Base-by-base conservation (phyloP, 2,329 filamentous ascomycete species). In the Penicillium sp. region DNA sequence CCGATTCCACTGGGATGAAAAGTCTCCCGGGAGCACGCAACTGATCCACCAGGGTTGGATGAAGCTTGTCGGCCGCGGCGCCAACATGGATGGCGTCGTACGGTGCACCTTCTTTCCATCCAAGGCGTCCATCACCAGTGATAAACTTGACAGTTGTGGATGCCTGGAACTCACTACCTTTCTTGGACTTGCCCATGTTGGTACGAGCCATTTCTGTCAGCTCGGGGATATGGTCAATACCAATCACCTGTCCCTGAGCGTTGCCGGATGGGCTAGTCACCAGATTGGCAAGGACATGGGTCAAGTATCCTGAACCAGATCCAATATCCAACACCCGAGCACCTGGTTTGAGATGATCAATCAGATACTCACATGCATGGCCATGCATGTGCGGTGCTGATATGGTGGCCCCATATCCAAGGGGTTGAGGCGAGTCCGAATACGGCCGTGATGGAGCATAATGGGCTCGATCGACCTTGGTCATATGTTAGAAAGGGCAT, bases 21-120 rank as follows among this genome's bases (percentile, higher is more conserved):
- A 88, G 71, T 78, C 87, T 81, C 0, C 94, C 94, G 0, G 93
- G 93, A 3, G 83, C 78, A 62, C 86, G 86, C 64, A 99, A 77
- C 78, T 97, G 94, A 31, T 87, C 83, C 45, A 96, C 76, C 63
- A 97, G 76, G 58, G 84, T 83, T 19, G 83, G 71, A 71, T 96
- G 93, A 54, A 96, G 77, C 69, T 86, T 83, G 25, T 78, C 83
- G 0, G 93, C 93, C 8, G 91, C 90, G 0, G 94, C 94, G 0
- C 94, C 94, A 3, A 97, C 94, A 72, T 97, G 94, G 59, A 99
- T 97, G 2, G 90, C 93, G 81, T 97, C 91, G 81, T 93, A 99
- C 0, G 86, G 60, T 77, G 84, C 67, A 68, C 77, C 56, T 76
- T 82, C 83, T 2, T 80, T 68, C 82, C 83, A 88, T 1, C 89